Base-by-base conservation (phyloP, 257 asterid species). In the Eustoma russellianum region DNA sequence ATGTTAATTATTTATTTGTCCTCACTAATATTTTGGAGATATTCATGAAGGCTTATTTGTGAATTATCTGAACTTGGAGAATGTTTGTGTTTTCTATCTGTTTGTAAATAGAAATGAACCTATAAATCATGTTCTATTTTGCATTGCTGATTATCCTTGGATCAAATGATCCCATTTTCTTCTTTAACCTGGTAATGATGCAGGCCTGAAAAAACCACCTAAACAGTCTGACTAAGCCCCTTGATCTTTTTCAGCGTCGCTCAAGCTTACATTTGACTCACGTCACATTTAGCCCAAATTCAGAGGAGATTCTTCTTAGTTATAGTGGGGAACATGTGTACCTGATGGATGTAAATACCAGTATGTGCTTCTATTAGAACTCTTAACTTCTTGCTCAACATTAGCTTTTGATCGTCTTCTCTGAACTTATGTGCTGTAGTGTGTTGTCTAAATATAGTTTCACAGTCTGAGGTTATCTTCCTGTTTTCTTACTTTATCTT, bases 321-420 rank as follows among this genome's bases (percentile, higher is more conserved):
- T 92, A 92, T 55, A 83, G 95, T 13, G 99, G 95, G 70, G 97
- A 92, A 77, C 93, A 88, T 65, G 95, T 79, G 34, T 92, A 88
- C 79, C 74, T 92, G 68, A 92, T 92, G 97, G 93, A 88, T 75
- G 81, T 73, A 52, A 81, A 83, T 74, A 71, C 68, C 5, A 88
- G 95, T 88, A 79, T 30, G 71, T 58, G 24, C 46, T 56, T 59
- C 43, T 3, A n/a, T 51, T 15, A 51, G 17, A 45, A n/a, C 5
- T 43, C 38, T 24, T 48, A 41, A 55, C 17, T 62, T 33, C n/a
- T 13, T 5, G 19, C n/a, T 40, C 12, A 5, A 46, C 19, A 13
- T 19, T 18, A 38, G 14, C 24, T 33, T 9, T 46, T 18, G 12
- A 41, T 51, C 19, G 14, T 49, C 4, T 60, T 60, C 16, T 14